Evolutionary conservation across 2,329 filamentous ascomycete genomes (phyloP).

Genomic region (Alternaria incomplexa): DNA sequence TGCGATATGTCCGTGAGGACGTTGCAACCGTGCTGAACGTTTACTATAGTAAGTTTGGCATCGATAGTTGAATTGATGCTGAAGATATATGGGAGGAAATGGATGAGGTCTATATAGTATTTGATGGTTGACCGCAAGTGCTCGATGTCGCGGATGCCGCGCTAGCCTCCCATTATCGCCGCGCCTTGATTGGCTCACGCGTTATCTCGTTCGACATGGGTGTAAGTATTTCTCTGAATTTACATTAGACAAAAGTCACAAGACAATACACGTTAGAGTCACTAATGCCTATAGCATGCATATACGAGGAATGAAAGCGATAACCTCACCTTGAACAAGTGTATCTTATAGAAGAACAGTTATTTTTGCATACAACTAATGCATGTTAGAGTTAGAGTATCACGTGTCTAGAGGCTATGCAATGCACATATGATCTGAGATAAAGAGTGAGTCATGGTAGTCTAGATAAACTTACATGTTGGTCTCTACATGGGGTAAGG

Average conservation of each 20-base stretch:
- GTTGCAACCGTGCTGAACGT: not conserved
- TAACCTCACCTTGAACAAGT: not conserved
- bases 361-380: not conserved
- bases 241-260: not conserved
- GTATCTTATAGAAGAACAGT: not conserved
- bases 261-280: not conserved
- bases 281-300: not conserved
- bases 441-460: not conserved
- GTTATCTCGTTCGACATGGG: not conserved
- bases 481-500: accelerated
- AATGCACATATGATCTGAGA: not conserved
- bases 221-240: not conserved
- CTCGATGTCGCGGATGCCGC: not conserved
- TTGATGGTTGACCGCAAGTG: not conserved
- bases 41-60: not conserved
- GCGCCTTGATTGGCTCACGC: not conserved
- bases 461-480: not conserved
- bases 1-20: not conserved
- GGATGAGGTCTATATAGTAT: not conserved
- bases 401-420: not conserved
- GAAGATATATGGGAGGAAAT: not conserved
- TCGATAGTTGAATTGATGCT: not conserved
- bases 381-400: not conserved
- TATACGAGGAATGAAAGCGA: not conserved
- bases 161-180: not conserved